Base-by-base conservation (phyloP, 805 yeast species). In the Wickerhamiella allomyrinae region DNA sequence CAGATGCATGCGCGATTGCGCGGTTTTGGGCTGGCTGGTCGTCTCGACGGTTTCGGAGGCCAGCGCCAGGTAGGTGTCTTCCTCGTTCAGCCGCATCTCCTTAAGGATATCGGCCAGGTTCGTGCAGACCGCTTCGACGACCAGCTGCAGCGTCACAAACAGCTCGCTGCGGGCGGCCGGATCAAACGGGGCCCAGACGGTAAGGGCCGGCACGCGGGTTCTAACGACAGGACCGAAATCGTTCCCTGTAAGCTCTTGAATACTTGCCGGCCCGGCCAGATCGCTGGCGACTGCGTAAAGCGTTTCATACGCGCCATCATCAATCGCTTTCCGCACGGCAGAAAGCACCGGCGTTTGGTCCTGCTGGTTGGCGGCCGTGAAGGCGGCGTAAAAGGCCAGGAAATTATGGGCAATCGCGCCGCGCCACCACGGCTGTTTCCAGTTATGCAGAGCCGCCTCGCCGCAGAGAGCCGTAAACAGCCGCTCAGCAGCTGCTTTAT, bases 1-100 rank as follows among this genome's bases (percentile, higher is more conserved):
- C 29, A 36, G 20, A 7, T 20, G 39, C 39, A 20, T 14, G 3
- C 17, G 29, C 20, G 39, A 36, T 17, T 15, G 21, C 5, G 34
- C 21, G n/a, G 21, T 21, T 5, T 11, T 9, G 2, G 34, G 21
- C 14, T 31, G 11, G 17, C 27, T 21, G 3, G 38, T 20, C 8
- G 23, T 8, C 22, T 41, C 34, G 24, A 21, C 21, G 14, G 31
- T 8, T 5, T 11, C 42, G 6, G 29, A 10, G 13, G 47, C 24
- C 37, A 53, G 43, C 5, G 59, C 57, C n/a, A 58, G 44, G 24
- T 50, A 49, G 36, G 54, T 49, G 37, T 62, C 67, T 40, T 65
- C 69, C 40, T 66, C 69, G 29, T 52, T 51, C 25, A 54, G 46
- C 14, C 60, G 51, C 59, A 65, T 61, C 37, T 66, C 66, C 38